Evolutionary conservation across 352 stramenopile genomes (phyloP).

Genomic region (Pythium sp.): DNA sequence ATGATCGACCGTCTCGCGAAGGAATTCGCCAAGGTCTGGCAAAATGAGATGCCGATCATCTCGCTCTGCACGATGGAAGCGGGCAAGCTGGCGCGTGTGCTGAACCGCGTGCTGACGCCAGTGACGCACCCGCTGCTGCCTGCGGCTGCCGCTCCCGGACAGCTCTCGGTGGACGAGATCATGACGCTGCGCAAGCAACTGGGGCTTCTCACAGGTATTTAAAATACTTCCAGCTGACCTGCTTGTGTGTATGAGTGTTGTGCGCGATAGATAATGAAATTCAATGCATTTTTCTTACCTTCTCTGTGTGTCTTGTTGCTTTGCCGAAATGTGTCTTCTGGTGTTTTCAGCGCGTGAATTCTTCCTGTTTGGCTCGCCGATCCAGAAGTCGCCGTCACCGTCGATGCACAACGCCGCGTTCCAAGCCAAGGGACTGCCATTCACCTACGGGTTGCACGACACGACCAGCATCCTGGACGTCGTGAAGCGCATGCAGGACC

Average conservation of each 20-base stretch:
- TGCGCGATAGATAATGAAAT: constrained; percentile 10
- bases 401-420: constrained; percentile 98
- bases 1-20: constrained; percentile 73
- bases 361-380: constrained; percentile 96
- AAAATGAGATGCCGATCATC: constrained; percentile 90
- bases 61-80: constrained; percentile 91
- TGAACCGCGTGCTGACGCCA: constrained; percentile 95
- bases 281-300: constrained; percentile 11
- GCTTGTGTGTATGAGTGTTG: constrained; percentile 17
- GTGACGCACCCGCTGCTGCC: constrained; percentile 94
- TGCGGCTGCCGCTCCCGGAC: constrained; percentile 92
- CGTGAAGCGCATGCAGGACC: constrained; percentile 38
- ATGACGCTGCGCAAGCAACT: constrained; percentile 84
- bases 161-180: constrained; percentile 94
- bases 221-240: constrained; percentile 16
- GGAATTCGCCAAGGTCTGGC: constrained; percentile 46
- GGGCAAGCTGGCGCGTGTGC: constrained; percentile 91
- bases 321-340: constrained; percentile 7
- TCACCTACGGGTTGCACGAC: constrained; percentile 90
- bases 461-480: constrained; percentile 48
- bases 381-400: constrained; percentile 94
- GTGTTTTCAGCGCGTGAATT: constrained; percentile 71
- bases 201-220: constrained; percentile 80
- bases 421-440: constrained; percentile 74
- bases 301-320: constrained; percentile 16